A percentile compares a stretch with the other conserved stretches of the same genome.
These are phyloP conservation scores for Salix dunnii DNA, from an alignment of 345 rosid species.

Conservation along the genomic window DNA sequence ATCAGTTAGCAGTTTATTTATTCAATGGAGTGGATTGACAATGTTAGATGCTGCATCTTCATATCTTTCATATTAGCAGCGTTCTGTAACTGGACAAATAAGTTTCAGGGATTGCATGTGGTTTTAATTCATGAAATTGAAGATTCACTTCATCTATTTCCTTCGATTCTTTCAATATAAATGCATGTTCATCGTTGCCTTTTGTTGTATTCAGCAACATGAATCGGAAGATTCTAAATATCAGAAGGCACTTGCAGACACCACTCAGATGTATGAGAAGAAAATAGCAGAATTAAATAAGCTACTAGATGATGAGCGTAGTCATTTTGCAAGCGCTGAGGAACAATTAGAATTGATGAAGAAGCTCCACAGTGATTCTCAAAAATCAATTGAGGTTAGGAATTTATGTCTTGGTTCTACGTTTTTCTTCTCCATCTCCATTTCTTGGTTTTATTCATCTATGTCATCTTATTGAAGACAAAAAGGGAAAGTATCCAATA, in stretches of 20 bases:
- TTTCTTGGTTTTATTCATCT: no score
- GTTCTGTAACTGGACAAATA: no score
- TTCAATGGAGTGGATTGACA: not conserved
- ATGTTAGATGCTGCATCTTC: no score
- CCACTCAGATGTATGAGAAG: slow-evolving; percentile 73
- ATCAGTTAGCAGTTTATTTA: not conserved
- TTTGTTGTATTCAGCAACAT: slow-evolving; percentile 46
- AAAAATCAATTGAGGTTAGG: slow-evolving; percentile 60
- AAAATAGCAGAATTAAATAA: slow-evolving; percentile 60
- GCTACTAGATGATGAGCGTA: slow-evolving; percentile 53
- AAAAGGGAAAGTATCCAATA: no score
- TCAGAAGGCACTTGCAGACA: slow-evolving; percentile 66
- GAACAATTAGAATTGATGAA: slow-evolving; percentile 47
- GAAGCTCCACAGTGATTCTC: slow-evolving; percentile 49
- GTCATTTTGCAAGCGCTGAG: slow-evolving; percentile 35
- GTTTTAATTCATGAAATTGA: not conserved
- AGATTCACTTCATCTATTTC: not conserved
- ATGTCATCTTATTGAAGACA: not conserved
- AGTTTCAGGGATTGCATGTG: not conserved
- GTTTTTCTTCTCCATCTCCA: not conserved
- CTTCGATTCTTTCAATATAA: not conserved
- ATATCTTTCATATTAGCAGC: no score
- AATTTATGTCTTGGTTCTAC: not conserved
- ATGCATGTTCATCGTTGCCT: not conserved
- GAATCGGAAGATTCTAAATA: slow-evolving; percentile 54